Conservation (phyloP, 2,329 filamentous ascomycete genomes). For the Berkeleyomyces rouxiae region DNA sequence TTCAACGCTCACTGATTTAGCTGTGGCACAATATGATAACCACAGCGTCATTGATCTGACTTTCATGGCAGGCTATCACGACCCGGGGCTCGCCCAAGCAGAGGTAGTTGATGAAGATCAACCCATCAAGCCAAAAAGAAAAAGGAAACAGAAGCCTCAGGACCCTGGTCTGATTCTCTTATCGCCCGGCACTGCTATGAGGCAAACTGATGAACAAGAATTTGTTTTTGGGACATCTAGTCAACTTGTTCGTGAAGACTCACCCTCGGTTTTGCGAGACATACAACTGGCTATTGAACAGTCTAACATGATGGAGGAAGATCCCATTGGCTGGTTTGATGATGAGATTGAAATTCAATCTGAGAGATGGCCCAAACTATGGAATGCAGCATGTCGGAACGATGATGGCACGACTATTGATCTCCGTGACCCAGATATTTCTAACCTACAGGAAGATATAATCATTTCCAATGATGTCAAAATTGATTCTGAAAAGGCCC, state of each 20-base stretch:
- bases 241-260: conserved; percentile 59
- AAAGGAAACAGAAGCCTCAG: conserved; percentile 23
- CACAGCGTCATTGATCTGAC: conserved; percentile 9
- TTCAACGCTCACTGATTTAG: conserved; percentile 11
- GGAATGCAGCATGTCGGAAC: conserved; percentile 55
- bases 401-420: conserved; percentile 33
- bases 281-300: conserved; percentile 43
- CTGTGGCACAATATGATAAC: conserved; percentile 12
- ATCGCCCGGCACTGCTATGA: conserved; percentile 51
- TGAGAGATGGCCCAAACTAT: conserved; percentile 32
- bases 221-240: conserved; percentile 78
- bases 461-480: not conserved
- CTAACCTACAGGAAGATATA: not conserved
- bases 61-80: conserved; percentile 11
- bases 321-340: not conserved
- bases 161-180: conserved; percentile 30
- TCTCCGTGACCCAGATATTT: conserved; percentile 26
- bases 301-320: conserved; percentile 29
- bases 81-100: conserved; percentile 6
- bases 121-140: conserved; percentile 14
- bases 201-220: conserved; percentile 50
- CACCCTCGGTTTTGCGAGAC: conserved; percentile 46
- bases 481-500: not conserved
- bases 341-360: not conserved
- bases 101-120: conserved; percentile 15